A percentile compares a stretch with the other conserved stretches of the same genome.
Conservation (phyloP, 176 grass and related monocot species). For the Typha latifolia region DNA sequence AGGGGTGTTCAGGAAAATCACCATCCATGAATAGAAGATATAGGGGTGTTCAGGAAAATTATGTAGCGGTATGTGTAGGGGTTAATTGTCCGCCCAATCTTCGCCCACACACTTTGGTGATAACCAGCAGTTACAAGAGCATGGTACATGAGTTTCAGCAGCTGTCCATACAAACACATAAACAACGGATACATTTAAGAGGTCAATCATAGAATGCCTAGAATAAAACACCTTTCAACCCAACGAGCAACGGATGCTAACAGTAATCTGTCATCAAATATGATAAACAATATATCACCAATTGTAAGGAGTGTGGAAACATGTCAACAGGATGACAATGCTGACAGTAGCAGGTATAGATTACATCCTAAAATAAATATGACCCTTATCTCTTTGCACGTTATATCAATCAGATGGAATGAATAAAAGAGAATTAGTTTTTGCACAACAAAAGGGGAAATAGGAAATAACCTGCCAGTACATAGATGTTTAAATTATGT, state of each 20-base stretch:
- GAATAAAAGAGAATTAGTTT: background rate
- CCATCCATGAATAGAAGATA: constrained; percentile 70
- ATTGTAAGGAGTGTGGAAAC: too few relatives aligned
- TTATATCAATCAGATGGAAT: background rate
- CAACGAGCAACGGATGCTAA: too few relatives aligned
- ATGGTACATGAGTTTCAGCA: constrained; percentile 95
- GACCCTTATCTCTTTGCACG: background rate
- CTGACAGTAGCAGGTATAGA: background rate
- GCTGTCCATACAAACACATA: constrained; percentile 20
- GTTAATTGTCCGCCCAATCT: constrained; percentile 60
- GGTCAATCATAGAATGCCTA: background rate
- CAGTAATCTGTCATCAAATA: too few relatives aligned
- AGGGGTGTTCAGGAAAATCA: constrained; percentile 65
- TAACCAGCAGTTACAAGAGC: constrained; percentile 59
- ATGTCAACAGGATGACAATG: too few relatives aligned
- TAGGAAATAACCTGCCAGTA: constrained; percentile 87
- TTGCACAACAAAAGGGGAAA: background rate
- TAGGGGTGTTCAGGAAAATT: constrained; percentile 61
- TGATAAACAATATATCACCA: too few relatives aligned
- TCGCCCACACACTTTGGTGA: constrained; percentile 83
- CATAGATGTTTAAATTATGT: constrained; percentile 90
- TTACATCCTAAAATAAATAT: background rate
- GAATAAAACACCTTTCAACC: background rate
- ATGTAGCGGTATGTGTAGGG: constrained; percentile 55
- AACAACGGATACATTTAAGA: too few relatives aligned